Evolutionary conservation across 2,329 filamentous ascomycete species (phyloP).

Genomic region (Arthrobotrys sinensis): DNA sequence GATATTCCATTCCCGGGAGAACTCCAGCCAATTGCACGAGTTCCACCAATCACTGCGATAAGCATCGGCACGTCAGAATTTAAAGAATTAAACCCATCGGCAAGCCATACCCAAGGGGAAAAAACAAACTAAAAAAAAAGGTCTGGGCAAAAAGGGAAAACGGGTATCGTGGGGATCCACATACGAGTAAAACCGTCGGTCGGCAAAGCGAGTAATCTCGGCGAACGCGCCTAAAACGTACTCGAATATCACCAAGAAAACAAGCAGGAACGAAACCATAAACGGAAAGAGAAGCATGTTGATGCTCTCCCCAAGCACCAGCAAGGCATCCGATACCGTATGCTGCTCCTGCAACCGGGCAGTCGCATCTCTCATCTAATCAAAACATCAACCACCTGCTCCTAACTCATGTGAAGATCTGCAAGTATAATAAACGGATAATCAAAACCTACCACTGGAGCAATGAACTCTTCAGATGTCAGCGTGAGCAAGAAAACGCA

Average conservation of each 20-base stretch:
- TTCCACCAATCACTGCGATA: conserved; percentile 70
- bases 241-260: conserved; percentile 98
- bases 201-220: conserved; percentile 92
- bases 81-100: conserved; percentile 66
- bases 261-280: conserved; percentile 84
- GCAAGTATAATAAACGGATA: conserved; percentile 17
- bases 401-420: conserved; percentile 19
- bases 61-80: conserved; percentile 42
- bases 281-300: conserved; percentile 95
- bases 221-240: conserved; percentile 95
- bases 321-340: conserved; percentile 76
- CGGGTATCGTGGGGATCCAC: conserved; percentile 74
- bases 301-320: conserved; percentile 90
- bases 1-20: conserved; percentile 97
- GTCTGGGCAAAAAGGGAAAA: conserved; percentile 14
- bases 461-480: conserved; percentile 93
- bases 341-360: conserved; percentile 70
- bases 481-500: conserved; percentile 93
- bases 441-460: conserved; percentile 79
- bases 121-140: neutral
- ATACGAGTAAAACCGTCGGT: conserved; percentile 90
- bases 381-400: conserved; percentile 10
- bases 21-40: conserved; percentile 92
- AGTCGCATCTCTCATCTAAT: conserved; percentile 66
- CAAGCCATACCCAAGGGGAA: no score